Conservation (phyloP, 202 grass and related monocot species). For the Panicum virgatum region DNA sequence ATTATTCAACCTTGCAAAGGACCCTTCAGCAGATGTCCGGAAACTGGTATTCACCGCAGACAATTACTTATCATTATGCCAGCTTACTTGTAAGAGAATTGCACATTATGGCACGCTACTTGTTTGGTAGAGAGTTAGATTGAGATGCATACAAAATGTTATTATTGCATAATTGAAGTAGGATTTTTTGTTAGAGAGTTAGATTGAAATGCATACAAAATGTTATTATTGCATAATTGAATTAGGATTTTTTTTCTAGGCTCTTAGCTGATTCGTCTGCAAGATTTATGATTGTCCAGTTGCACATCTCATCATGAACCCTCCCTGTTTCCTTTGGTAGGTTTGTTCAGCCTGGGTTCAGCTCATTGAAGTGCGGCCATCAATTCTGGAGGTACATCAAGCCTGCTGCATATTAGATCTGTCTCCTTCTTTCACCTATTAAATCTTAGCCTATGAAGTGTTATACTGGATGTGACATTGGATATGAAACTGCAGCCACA, state of each 20-base stretch:
- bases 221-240: conserved; percentile 9
- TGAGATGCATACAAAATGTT: too few relatives aligned
- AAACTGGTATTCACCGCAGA: conserved; percentile 62
- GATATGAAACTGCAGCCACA: conserved; percentile 69
- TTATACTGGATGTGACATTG: conserved; percentile 40
- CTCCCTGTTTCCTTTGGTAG: conserved; percentile 47
- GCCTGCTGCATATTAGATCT: conserved; percentile 24
- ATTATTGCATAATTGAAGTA: too few relatives aligned
- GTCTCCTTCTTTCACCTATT: conserved; percentile 12
- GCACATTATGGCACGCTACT: background rate
- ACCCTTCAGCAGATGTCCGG: conserved; percentile 82
- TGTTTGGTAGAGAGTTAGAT: too few relatives aligned
- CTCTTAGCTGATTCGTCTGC: conserved; percentile 13
- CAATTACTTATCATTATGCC: background rate
- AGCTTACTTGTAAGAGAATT: conserved; percentile 9
- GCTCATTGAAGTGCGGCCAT: conserved; percentile 88
- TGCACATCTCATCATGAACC: conserved; percentile 21
- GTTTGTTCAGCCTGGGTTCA: conserved; percentile 97
- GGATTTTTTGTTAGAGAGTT: conserved; percentile 22
- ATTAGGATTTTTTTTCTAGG: conserved; percentile 24
- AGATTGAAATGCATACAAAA: conserved; percentile 24
- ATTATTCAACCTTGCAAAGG: conserved; percentile 87
- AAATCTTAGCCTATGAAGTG: background rate
- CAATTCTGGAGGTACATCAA: conserved; percentile 83
- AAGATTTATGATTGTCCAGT: conserved; percentile 11